Base-by-base conservation (phyloP, 129 eudicot genomes). In the Chrysanthemum makinoi region DNA sequence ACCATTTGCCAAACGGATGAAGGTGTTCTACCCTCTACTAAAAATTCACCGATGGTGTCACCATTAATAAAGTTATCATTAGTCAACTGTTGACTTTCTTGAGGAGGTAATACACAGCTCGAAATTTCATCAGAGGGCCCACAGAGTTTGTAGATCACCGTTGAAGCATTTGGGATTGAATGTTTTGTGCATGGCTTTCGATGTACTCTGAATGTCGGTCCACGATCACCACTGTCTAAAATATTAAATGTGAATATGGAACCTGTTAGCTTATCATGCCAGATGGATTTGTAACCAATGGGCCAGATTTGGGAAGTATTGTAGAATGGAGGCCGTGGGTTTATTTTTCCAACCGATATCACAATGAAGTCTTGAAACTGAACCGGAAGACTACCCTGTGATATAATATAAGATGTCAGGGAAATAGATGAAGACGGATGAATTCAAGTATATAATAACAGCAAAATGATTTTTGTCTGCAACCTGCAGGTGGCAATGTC, bases 191-290 rank as follows among this genome's bases (percentile, higher is more conserved):
- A 94, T 17, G 97, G 88, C 65, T 74, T 79, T 65, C 98, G 85
- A 43, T 76, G 70, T 35, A 90, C 93, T 82, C 77, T 82, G 74
- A 87, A 94, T 57, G 80, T 66, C 18, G 93, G 98, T 48, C 91
- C 89, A 66, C 56, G 7, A 56, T 86, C 87, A 80, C 87, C 98
- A 53, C 88, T 88, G 76, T 89, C 90, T 67, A 80, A 70, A 69
- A 94, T 84, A 44, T 82, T 88, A 73, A 83, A 87, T 22, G 80
- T 75, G 77, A 94, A 94, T 22, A 89, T 53, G 28, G 98, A 94
- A 22, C 96, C 98, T 10, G 97, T 94, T 46, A 88, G 70, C 72
- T 76, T 88, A 79, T 94, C 98, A 74, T 94, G 98, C 98, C 98
- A 94, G 82, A 83, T 79, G 43, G 87, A 94, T 83, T 69, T 85